A percentile compares a stretch with the other conserved stretches of the same genome.
These are phyloP conservation scores for Pseudocercospora musae DNA, from an alignment of 2,329 filamentous ascomycete genomes.

Conservation along the genomic window DNA sequence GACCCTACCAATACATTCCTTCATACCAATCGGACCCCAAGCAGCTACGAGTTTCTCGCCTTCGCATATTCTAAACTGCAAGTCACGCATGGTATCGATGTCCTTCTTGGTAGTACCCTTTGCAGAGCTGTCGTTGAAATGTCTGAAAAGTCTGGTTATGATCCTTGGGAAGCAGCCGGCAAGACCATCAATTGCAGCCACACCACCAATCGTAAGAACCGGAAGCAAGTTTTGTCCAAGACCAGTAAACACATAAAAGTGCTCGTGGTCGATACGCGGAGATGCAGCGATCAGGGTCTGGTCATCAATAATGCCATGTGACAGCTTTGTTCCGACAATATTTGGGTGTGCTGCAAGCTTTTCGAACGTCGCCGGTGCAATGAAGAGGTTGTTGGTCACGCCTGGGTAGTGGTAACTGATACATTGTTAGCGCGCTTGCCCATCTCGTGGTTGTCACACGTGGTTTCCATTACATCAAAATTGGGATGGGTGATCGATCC, in stretches of 20 bases:
- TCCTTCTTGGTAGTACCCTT: constrained; percentile 39
- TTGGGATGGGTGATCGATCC: constrained; percentile 57
- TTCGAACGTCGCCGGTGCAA: constrained; percentile 57
- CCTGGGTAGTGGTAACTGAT: constrained; percentile 62
- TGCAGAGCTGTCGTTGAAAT: constrained; percentile 42
- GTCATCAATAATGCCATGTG: constrained; percentile 64
- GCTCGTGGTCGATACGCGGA: constrained; percentile 56
- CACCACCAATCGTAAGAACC: constrained; percentile 60
- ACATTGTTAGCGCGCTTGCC: background rate
- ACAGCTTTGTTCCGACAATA: constrained; percentile 68
- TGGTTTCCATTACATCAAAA: constrained; percentile 53
- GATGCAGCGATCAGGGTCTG: constrained; percentile 60
- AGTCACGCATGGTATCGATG: constrained; percentile 49
- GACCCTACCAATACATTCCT: constrained; percentile 60
- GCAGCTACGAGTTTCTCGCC: constrained; percentile 61
- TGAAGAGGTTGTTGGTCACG: constrained; percentile 62
- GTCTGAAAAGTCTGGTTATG: constrained; percentile 56
- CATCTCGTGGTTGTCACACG: constrained; percentile 1
- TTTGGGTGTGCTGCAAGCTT: constrained; percentile 61
- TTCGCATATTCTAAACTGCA: constrained; percentile 61
- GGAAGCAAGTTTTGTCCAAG: constrained; percentile 64
- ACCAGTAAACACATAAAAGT: constrained; percentile 62
- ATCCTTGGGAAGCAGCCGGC: constrained; percentile 64
- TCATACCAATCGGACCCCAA: constrained; percentile 62
- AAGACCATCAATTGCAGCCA: constrained; percentile 64